Evolutionary conservation across 345 rosid species (phyloP), one percentile per base, ranked within the genome.

Genomic region (Moricandia moricandioides): DNA sequence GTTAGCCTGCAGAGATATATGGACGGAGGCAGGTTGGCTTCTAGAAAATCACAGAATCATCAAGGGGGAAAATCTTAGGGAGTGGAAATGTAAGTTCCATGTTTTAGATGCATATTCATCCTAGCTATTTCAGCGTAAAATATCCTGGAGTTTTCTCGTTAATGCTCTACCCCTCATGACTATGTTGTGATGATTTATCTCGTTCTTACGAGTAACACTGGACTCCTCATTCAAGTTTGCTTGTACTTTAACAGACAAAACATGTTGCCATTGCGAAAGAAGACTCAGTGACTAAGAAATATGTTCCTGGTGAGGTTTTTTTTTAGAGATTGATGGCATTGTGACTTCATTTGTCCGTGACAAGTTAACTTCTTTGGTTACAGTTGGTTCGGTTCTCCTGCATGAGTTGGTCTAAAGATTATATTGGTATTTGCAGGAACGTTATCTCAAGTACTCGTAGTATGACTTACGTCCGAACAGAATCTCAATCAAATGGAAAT

Each of bases 391-490:
- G 14, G 65, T 54, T 47, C 7, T 27, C n/a, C 21, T 54, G 16
- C 16, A 45, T 40, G 45, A 39, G 62, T 34, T 62, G 43, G 49
- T 60, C 73, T 78, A 61, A 73, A 29, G 59, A 78, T 49, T 60
- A n/a, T 68, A 45, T 11, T 73, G 65, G 54, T 40, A 62, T 77
- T 24, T 78, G 79, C 86, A 91, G 97, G 86, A 76, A 43, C 88
- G 52, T 70, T 54, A 60, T 65, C 91, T 13, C 87, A 5, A 61
- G 70, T 56, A 54, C 80, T 18, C 94, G 98, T 37, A 86, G 88
- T 70, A 91, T 89, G 62, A 93, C 96, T 59, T 93, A 93, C 63
- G 84, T 93, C 79, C 87, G 98, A 71, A 60, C 87, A 0, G 96
- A 86, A 70, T 62, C 92, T 43, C 88, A 83, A 73, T 34, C 83